Percentiles rank a stretch among this genome's conserved stretches.
phyloP scores from a whole-genome alignment of 2,329 filamentous ascomycete species.

The Aschersonia sp. region DNA sequence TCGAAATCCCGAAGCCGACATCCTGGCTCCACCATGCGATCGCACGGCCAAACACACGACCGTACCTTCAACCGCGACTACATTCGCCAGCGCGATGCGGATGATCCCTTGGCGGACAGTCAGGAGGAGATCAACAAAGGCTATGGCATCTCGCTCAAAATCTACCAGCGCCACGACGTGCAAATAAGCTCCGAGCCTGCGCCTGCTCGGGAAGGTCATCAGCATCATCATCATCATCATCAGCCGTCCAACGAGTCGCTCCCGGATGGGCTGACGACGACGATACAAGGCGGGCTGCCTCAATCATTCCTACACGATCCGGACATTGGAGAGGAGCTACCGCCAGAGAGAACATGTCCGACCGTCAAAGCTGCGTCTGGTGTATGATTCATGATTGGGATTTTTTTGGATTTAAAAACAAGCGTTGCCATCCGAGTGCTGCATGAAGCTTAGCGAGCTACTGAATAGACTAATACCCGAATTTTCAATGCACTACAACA shows the following conservation, averaged over 20 bases:
- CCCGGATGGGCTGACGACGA: constrained; percentile 3
- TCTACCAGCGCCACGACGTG: constrained; percentile 22
- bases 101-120: constrained; percentile 15
- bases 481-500: too few relatives aligned
- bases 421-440: too few relatives aligned
- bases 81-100: not conserved
- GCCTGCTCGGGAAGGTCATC: not conserved
- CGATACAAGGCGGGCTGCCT: constrained; percentile 2
- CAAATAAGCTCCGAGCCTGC: constrained; percentile 10
- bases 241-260: constrained; percentile 1
- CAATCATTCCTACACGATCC: not conserved
- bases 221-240: too few relatives aligned
- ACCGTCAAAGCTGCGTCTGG: not conserved
- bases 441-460: too few relatives aligned
- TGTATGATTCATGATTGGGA: not conserved
- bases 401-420: too few relatives aligned
- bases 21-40: not conserved
- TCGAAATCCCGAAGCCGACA: constrained; percentile 5
- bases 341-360: constrained; percentile 1
- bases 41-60: constrained; percentile 10
- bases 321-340: not conserved
- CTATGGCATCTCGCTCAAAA: constrained; percentile 18
- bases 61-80: not conserved
- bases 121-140: constrained; percentile 21
- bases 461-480: too few relatives aligned